Evolutionary conservation across 192 early-diverging fungal genomes (phyloP), one percentile per base, ranked within the genome.

Genomic region (Backusella mclennaniae): DNA sequence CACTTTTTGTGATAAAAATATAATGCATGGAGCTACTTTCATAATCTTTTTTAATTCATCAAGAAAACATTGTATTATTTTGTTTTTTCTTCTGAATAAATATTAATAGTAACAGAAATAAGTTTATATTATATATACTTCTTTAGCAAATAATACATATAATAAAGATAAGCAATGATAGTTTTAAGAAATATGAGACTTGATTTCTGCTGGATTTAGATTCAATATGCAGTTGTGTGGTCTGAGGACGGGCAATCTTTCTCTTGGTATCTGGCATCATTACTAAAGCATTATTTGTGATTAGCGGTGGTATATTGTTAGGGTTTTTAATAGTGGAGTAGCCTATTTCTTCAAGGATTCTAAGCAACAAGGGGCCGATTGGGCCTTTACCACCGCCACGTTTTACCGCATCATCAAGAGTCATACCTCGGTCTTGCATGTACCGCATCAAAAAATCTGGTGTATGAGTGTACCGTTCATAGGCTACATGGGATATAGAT

Each of bases 401-500:
- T 14, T 35, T 23, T 36, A 84, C 67, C 4, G 66, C 73, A 21
- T 82, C 41, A 0, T 44, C 66, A 6, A 77, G 17, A 0, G 78
- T 69, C 33, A 83, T 41, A 17, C 84, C 84, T n/a, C 76, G 75
- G 26, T 84, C 81, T 68, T 79, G 73, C 71, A 82, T 69, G 52
- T 59, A 84, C 6, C 74, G 72, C 84, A 84, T 84, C 15, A 84
- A 77, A 63, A 82, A 84, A 52, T 84, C 84, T 15, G 66, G 29
- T 1, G 73, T 75, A 63, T 80, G 39, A 19, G 79, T 74, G 69
- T 82, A 84, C 4, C 38, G 52, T 12, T 49, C 29, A 63, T 82
- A 80, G 36, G 82, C 81, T 0, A 79, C 84, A 67, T 84, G 84
- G n/a, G 81, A 83, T 29, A 84, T 66, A 7, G 81, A 83, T 26